These are phyloP conservation scores for Cercospora sp. DNA, from an alignment of 2,329 filamentous ascomycete species.

Conservation along the genomic window DNA sequence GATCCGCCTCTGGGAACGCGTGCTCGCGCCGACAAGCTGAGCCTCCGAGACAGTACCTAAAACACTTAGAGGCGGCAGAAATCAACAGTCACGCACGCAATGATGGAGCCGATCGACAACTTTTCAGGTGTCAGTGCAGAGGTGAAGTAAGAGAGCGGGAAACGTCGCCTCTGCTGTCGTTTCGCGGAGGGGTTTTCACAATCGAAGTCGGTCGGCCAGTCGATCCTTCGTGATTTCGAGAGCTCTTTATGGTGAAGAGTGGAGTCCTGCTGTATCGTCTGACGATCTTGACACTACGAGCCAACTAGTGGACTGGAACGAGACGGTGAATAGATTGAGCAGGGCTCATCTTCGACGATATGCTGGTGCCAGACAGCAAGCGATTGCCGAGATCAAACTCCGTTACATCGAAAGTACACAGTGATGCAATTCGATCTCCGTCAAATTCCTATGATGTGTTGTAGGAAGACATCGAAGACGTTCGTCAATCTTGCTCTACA, in stretches of 20 bases:
- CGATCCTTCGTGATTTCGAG: neutral
- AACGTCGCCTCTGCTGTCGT: neutral
- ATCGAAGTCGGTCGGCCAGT: neutral
- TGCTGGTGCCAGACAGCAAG: neutral
- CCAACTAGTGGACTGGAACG: neutral
- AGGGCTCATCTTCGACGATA: neutral
- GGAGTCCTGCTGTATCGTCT: neutral
- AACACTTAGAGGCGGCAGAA: too few relatives aligned
- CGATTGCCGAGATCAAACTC: neutral
- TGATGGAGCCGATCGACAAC: too few relatives aligned
- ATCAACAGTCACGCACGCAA: too few relatives aligned
- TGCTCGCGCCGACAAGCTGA: too few relatives aligned
- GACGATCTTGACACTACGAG: neutral
- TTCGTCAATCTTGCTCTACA: neutral
- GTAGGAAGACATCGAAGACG: neutral
- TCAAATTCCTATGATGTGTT: neutral
- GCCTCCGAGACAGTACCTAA: too few relatives aligned
- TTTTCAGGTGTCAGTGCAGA: too few relatives aligned
- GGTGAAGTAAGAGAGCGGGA: neutral
- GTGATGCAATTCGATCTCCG: neutral
- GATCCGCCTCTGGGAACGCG: too few relatives aligned
- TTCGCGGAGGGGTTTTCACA: neutral
- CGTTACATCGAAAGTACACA: neutral
- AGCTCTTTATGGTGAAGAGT: neutral
- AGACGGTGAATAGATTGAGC: neutral